Conservation (phyloP, 2,329 filamentous ascomycete species). For the Cryphonectria carpinicola region DNA sequence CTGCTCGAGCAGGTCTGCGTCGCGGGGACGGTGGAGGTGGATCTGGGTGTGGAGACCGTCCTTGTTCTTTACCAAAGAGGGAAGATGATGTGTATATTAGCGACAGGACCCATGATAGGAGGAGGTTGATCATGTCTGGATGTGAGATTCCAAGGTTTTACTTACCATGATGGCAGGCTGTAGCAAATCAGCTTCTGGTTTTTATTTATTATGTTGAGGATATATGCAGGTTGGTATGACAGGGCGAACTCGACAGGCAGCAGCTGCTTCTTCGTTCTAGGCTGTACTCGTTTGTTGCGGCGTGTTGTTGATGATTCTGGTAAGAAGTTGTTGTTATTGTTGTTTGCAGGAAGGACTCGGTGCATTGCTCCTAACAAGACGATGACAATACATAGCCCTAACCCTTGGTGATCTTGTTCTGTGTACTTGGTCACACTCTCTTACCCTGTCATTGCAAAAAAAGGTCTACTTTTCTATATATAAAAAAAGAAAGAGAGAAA, state of each 20-base stretch:
- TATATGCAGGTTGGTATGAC: neutral
- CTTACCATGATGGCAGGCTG: conserved; percentile 18
- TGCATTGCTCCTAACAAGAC: neutral
- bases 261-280: neutral
- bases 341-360: neutral
- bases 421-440: too few relatives aligned
- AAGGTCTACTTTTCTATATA: neutral
- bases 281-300: neutral
- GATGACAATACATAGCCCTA: neutral
- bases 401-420: neutral
- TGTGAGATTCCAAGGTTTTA: neutral
- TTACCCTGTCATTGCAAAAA: neutral
- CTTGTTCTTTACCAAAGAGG: conserved; percentile 57
- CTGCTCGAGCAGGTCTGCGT: conserved; percentile 80
- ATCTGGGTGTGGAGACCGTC: conserved; percentile 76
- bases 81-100: conserved; percentile 23
- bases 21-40: conserved; percentile 72
- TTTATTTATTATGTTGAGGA: conserved; percentile 1
- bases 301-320: neutral
- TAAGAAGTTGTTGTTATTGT: neutral
- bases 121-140: neutral
- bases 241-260: neutral
- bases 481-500: neutral
- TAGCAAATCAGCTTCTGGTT: conserved; percentile 4
- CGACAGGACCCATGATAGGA: neutral